phyloP scores from a whole-genome alignment of 73 alveolate species.

The Uronychia setigera region DNA sequence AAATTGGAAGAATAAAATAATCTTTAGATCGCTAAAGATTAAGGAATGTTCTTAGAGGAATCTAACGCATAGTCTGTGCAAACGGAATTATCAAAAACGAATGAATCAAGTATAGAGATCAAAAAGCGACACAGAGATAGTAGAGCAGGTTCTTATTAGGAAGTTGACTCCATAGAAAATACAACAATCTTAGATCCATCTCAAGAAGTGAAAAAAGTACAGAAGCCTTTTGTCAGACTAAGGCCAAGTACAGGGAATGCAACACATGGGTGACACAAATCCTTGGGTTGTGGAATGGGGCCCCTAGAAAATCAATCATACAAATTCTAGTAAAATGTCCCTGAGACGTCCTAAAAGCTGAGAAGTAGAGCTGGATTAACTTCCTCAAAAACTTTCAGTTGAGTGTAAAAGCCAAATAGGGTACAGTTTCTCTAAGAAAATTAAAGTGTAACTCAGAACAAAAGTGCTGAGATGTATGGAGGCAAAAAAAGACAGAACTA shows the following conservation, averaged over 20 bases:
- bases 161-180: neutral
- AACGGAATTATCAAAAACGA: neutral
- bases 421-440: neutral
- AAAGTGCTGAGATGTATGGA: neutral
- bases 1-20: neutral
- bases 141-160: neutral
- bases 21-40: neutral
- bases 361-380: neutral
- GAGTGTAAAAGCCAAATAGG: neutral
- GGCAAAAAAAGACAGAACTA: neutral
- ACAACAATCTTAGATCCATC: neutral
- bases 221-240: too few species aligned
- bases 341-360: too few species aligned
- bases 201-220: too few species aligned
- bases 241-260: too few species aligned
- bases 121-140: neutral
- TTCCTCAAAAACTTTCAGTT: neutral
- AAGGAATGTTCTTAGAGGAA: neutral
- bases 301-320: too few species aligned
- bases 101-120: neutral
- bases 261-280: too few species aligned
- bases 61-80: neutral
- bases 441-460: neutral
- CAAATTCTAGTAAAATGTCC: too few species aligned
- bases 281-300: too few species aligned